phyloP scores from a whole-genome alignment of 164 flowering plant genomes.

The Taxillus chinensis region DNA sequence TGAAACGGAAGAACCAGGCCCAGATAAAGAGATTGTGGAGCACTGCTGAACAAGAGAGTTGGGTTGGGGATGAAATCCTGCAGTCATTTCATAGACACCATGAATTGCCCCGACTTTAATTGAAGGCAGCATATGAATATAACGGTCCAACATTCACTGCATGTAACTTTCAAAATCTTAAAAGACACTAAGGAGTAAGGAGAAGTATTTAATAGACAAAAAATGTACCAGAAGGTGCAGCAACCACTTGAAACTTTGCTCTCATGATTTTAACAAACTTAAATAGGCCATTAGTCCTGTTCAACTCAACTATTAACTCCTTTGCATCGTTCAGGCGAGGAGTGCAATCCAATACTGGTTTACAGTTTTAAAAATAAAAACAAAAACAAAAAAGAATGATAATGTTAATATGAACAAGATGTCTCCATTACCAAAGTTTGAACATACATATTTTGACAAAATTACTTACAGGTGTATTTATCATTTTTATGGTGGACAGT shows the following conservation, averaged over 20 bases:
- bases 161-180: not conserved
- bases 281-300: slow-evolving; percentile 72
- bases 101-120: not conserved
- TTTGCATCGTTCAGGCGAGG: slow-evolving; percentile 44
- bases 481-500: slow-evolving; percentile 59
- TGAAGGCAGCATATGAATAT: not conserved
- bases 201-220: not conserved
- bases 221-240: slow-evolving; percentile 36
- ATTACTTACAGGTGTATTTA: slow-evolving; percentile 60
- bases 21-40: slow-evolving; percentile 36
- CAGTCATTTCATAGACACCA: slow-evolving; percentile 5
- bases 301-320: slow-evolving; percentile 60
- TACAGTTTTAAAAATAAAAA: not conserved
- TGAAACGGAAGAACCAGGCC: slow-evolving; percentile 45
- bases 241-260: slow-evolving; percentile 57
- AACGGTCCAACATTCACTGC: not conserved
- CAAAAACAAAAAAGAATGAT: too few relatives aligned
- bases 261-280: slow-evolving; percentile 84
- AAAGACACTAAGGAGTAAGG: not conserved
- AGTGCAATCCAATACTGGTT: slow-evolving; percentile 63
- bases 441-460: not conserved
- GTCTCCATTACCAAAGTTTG: not conserved
- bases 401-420: not conserved
- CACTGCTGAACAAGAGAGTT: slow-evolving; percentile 31
- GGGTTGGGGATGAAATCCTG: slow-evolving; percentile 31